Base-by-base conservation (phyloP, 352 stramenopile species). In the Phytophthora aleatoria region DNA sequence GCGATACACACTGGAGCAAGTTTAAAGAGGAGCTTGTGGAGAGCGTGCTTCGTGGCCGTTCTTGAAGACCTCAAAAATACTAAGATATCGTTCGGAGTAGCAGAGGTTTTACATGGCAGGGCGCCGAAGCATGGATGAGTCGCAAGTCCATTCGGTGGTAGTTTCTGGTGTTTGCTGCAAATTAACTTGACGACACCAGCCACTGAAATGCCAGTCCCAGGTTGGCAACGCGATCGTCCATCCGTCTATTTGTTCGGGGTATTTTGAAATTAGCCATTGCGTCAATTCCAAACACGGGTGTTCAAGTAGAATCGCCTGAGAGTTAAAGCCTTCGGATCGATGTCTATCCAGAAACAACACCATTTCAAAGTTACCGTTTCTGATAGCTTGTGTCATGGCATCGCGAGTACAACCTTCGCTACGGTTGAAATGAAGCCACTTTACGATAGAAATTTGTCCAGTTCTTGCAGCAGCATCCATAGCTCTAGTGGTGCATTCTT, bases 21-120 rank as follows among this genome's bases (percentile, higher is more conserved):
- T 79, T 68, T 41, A 79, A 79, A 48, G 62, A 79, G 28, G 67
- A 71, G 26, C 57, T 79, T 3, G 55, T 79, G 47, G 47, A 71
- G 20, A 71, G 36, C 10, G 67, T 74, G 6, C 62, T 74, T 16
- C 51, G 43, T 36, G 56, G 61, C 9, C 61, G 66, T 49, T n/a
- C 42, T 11, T 45, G 39, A 45, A 20, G 20, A 20, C 20, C 20
- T 20, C 20, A 20, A 20, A 20, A 20, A 20, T 20, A 20, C 20
- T 20, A 20, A 20, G 20, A 20, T 20, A 20, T 20, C 20, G 20
- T 20, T 20, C 20, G 20, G 20, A 20, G 20, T 20, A 20, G 20
- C 20, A 33, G 28, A 38, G 33, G 10, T 12, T 38, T 41, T 41
- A 41, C 10, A 12, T 41, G 20, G 20, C 20, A 16, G 31, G 9